phyloP scores from a whole-genome alignment of 306 rosid species.

The Trifolium subterraneum region DNA sequence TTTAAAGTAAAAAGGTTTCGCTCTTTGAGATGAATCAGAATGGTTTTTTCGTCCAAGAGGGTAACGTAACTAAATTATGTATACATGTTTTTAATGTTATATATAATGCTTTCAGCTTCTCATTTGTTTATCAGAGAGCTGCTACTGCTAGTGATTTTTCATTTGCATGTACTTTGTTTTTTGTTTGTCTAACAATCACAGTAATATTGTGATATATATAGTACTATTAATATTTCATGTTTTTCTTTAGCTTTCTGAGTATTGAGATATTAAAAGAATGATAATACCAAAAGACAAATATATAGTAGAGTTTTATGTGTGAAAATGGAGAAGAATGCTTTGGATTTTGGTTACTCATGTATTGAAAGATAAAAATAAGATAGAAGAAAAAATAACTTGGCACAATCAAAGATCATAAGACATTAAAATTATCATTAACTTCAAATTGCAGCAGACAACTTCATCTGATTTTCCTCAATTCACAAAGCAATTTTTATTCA shows the following conservation, averaged over 20 bases:
- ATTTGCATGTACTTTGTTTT: neutral
- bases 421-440: too few species aligned
- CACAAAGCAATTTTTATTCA: too few species aligned
- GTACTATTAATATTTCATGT: neutral
- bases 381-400: too few species aligned
- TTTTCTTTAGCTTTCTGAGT: neutral
- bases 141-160: slow-evolving; percentile 9
- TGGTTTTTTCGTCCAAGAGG: slow-evolving; percentile 59
- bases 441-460: too few species aligned
- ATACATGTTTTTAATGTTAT: neutral
- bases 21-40: slow-evolving; percentile 63
- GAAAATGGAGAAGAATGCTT: too few species aligned
- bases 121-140: slow-evolving; percentile 16
- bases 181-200: neutral
- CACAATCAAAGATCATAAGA: too few species aligned
- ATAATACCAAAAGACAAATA: neutral
- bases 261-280: neutral
- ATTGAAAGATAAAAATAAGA: too few species aligned
- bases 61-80: slow-evolving; percentile 36
- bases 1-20: slow-evolving; percentile 44
- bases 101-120: slow-evolving; percentile 3
- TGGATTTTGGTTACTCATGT: too few species aligned
- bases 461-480: too few species aligned
- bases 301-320: too few species aligned
- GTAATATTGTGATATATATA: slow-evolving; percentile 3